Evolutionary conservation across 139 green algal species (phyloP).

Genomic region (Trebouxia sp.): DNA sequence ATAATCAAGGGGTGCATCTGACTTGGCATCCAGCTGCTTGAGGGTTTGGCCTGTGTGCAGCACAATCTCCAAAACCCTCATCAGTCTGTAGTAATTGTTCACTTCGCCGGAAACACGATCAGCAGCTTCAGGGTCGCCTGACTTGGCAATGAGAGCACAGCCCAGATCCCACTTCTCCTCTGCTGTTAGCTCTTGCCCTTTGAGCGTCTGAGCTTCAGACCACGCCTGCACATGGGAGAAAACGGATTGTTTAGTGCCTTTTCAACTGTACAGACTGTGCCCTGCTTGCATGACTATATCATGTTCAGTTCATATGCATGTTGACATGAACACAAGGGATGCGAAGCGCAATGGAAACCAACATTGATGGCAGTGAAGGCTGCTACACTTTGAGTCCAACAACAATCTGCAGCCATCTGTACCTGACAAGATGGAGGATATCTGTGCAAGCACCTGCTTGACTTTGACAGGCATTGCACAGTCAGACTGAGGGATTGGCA

Average conservation of each 20-base stretch:
- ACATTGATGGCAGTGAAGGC: no score
- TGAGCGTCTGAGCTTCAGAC: background rate
- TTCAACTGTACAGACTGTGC: background rate
- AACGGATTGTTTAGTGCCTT: background rate
- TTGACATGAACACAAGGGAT: no score
- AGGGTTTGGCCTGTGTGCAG: constrained; percentile 49
- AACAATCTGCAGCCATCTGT: no score
- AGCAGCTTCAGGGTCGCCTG: constrained; percentile 65
- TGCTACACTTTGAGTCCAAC: no score
- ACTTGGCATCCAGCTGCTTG: constrained; percentile 41
- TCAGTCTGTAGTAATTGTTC: constrained; percentile 94
- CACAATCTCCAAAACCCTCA: constrained; percentile 76
- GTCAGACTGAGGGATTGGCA: no score
- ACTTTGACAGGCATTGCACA: no score
- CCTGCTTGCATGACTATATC: no score
- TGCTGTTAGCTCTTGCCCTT: constrained; percentile 19
- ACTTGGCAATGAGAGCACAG: constrained; percentile 47
- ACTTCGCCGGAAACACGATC: constrained; percentile 56
- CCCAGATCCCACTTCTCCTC: constrained; percentile 70
- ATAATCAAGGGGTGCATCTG: constrained; percentile 48
- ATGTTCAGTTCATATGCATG: no score
- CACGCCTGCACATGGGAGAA: constrained; percentile 42
- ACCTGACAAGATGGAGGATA: no score
- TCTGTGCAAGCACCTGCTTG: no score
- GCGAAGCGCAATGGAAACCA: no score